phyloP scores from a whole-genome alignment of 2,329 filamentous ascomycete genomes.

The Apiospora marii region DNA sequence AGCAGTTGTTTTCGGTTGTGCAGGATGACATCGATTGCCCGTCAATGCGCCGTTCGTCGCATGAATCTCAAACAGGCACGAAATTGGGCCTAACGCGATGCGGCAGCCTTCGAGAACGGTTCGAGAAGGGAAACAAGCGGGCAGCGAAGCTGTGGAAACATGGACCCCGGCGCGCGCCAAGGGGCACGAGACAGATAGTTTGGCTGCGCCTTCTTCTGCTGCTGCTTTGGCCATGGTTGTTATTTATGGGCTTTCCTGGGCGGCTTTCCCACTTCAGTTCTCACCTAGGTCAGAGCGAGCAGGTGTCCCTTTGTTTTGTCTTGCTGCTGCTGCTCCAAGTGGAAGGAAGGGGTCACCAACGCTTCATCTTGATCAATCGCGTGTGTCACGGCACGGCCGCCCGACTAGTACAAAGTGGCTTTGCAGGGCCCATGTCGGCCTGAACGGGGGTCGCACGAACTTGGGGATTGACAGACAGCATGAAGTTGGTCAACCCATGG shows the following conservation, averaged over 20 bases:
- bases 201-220: constrained; percentile 19
- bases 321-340: not conserved
- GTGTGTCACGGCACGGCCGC: constrained; percentile 18
- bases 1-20: constrained; percentile 22
- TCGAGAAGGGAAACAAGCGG: constrained; percentile 28
- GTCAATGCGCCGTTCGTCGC: constrained; percentile 15
- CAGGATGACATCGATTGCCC: constrained; percentile 22
- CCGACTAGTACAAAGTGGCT: constrained; percentile 10
- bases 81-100: constrained; percentile 29
- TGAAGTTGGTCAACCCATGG: constrained; percentile 24
- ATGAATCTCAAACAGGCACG: constrained; percentile 28
- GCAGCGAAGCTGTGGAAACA: constrained; percentile 14
- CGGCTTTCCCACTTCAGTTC: not conserved
- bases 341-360: not conserved
- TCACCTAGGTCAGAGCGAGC: constrained; percentile 8
- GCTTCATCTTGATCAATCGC: constrained; percentile 21
- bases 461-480: constrained; percentile 22
- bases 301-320: not conserved
- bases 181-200: constrained; percentile 21
- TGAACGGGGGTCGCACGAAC: not conserved
- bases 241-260: not conserved
- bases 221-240: constrained; percentile 1
- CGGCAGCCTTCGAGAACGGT: constrained; percentile 29
- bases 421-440: not conserved
- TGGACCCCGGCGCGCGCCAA: not conserved